Conservation (phyloP, 306 rosid species). For the Pterocarpus santalinus region DNA sequence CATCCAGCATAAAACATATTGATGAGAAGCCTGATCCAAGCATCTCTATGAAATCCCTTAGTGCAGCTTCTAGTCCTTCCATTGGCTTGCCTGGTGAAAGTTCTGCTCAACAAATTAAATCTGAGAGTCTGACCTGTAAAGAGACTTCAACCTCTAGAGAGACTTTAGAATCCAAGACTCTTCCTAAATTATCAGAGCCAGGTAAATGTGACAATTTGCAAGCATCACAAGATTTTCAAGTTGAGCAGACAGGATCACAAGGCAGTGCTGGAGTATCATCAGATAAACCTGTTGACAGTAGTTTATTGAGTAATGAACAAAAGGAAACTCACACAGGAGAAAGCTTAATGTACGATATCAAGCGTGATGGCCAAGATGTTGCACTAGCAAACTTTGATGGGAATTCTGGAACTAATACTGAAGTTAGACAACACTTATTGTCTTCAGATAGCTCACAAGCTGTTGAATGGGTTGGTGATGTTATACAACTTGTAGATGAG, state of each 20-base stretch:
- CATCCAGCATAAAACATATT: slow-evolving; percentile 53
- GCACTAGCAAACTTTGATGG: slow-evolving; percentile 55
- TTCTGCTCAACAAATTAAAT: slow-evolving; percentile 54
- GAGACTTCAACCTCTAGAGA: slow-evolving; percentile 55
- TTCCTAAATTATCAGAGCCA: slow-evolving; percentile 50
- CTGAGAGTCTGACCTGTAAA: slow-evolving; percentile 52
- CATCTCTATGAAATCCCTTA: slow-evolving; percentile 53
- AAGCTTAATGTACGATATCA: slow-evolving; percentile 57
- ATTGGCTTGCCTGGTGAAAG: slow-evolving; percentile 56
- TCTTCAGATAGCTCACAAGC: slow-evolving; percentile 59
- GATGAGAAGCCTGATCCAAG: slow-evolving; percentile 62
- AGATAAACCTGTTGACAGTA: slow-evolving; percentile 49
- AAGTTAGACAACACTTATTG: slow-evolving; percentile 50
- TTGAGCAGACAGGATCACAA: slow-evolving; percentile 51
- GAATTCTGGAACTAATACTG: slow-evolving; percentile 60
- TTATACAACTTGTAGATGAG: slow-evolving; percentile 54
- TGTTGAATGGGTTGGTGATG: slow-evolving; percentile 84
- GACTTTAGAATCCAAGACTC: slow-evolving; percentile 54
- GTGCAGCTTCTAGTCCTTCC: slow-evolving; percentile 51
- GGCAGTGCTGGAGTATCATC: slow-evolving; percentile 51
- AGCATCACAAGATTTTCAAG: slow-evolving; percentile 50
- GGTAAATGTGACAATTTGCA: slow-evolving; percentile 53
- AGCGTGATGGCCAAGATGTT: slow-evolving; percentile 60
- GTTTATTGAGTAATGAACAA: slow-evolving; percentile 31
- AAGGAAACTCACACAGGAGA: slow-evolving; percentile 57